Evolutionary conservation across 1,139 yeast genomes (phyloP), one percentile per base, ranked within the genome.

Genomic region (Scheffersomyces segobiensis): DNA sequence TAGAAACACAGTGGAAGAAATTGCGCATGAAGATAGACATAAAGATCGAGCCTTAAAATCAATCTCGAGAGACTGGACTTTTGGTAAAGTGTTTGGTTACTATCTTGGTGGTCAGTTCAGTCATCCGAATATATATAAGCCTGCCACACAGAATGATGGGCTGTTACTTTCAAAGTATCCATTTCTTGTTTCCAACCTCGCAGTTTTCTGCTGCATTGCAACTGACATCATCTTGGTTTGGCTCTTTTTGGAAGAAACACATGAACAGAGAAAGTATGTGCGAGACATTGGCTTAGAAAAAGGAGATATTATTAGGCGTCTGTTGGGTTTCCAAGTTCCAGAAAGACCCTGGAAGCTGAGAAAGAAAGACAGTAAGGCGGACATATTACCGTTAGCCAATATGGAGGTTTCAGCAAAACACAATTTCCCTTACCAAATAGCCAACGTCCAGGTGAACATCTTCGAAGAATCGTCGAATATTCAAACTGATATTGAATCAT

Each of bases 1-100:
- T 53, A 74, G 91, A 64, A 87, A 90, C 0, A 71, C 80, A 53
- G 76, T 87, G 53, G 90, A 89, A 0, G 91, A 87, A 67, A 73
- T 84, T 21, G 87, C 87, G 8, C 76, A 71, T 1, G 83, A 85
- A 58, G 77, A 84, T 58, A 74, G 76, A 53, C 89, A 87, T 65
- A 89, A 86, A 66, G 87, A 88, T 2, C 62, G 85, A n/a, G 89
- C 89, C 1, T 85, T 87, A 67, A 78, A 86, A 52, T 82, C 84
- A 26, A 6, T 8, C 5, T 76, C 86, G 74, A 88, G 91, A 0
- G 70, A 87, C 55, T 87, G 85, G 82, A 86, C 85, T 66, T 65
- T 85, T 18, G 91, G 91, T 0, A 72, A 74, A 2, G 70, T 74
- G 10, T 61, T 86, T 52, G 90, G 90, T 0, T 91, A 91, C 1